phyloP scores from a whole-genome alignment of 2,329 filamentous ascomycete species.

The Fonsecaea erecta region DNA sequence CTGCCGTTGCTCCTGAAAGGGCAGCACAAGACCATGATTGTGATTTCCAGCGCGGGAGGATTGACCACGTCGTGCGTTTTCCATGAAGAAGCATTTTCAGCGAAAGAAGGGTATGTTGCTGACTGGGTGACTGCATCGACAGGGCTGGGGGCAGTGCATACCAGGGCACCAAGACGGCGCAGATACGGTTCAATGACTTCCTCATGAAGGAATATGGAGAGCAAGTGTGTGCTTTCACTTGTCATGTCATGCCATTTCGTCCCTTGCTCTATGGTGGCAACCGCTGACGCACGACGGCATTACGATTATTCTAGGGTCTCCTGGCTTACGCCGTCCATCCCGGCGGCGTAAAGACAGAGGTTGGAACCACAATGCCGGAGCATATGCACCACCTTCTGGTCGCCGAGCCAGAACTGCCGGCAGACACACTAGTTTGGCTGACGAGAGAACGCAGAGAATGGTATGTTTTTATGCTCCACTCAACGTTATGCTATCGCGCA shows the following conservation, averaged over 20 bases:
- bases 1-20: constrained; percentile 44
- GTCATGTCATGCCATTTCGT: neutral
- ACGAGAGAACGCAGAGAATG: constrained; percentile 39
- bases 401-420: constrained; percentile 55
- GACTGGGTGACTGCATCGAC: constrained; percentile 24
- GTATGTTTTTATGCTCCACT: constrained; percentile 25
- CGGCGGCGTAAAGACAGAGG: constrained; percentile 25
- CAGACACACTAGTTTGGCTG: constrained; percentile 38
- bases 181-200: constrained; percentile 54
- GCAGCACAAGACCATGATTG: constrained; percentile 41
- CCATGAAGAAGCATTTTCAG: too few relatives aligned
- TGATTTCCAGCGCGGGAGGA: constrained; percentile 49
- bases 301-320: constrained; percentile 28
- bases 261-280: neutral
- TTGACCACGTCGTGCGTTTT: constrained; percentile 28
- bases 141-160: constrained; percentile 50
- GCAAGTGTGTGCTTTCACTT: neutral
- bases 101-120: too few relatives aligned
- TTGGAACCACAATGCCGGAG: constrained; percentile 26
- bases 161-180: constrained; percentile 52
- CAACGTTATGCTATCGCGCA: neutral
- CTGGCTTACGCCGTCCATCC: constrained; percentile 35
- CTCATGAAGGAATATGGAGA: constrained; percentile 51
- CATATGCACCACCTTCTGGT: constrained; percentile 22
- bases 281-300: too few relatives aligned